Percentiles rank a stretch among this genome's conserved stretches.
These are phyloP conservation scores for Cladobotryum protrusum DNA, from an alignment of 2,329 filamentous ascomycete genomes.

Conservation along the genomic window DNA sequence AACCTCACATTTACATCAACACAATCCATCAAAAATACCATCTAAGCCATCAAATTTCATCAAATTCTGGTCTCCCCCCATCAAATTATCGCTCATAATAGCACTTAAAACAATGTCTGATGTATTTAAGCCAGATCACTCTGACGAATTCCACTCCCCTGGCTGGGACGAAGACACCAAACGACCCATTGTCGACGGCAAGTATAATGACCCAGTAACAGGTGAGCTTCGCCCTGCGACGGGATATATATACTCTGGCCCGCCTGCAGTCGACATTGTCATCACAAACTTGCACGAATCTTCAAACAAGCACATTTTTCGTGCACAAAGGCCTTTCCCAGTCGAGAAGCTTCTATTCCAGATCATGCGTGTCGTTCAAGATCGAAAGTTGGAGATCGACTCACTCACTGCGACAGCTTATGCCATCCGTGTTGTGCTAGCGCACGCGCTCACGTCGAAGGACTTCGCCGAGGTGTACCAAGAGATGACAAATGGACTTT, in stretches of 20 bases:
- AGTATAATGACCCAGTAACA: constrained; percentile 12
- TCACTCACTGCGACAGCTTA: constrained; percentile 12
- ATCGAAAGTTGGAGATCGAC: constrained; percentile 9
- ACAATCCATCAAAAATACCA: too few relatives aligned
- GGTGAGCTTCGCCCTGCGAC: constrained; percentile 9
- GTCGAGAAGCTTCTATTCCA: constrained; percentile 8
- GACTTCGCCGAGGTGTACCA: too few relatives aligned
- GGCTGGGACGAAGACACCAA: constrained; percentile 10
- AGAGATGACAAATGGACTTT: too few relatives aligned
- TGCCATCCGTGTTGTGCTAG: constrained; percentile 10
- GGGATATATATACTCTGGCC: constrained; percentile 5
- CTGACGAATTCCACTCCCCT: constrained; percentile 4
- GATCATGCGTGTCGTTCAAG: constrained; percentile 12
- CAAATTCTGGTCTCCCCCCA: too few relatives aligned
- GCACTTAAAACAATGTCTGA: too few relatives aligned
- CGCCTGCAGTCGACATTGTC: constrained; percentile 12
- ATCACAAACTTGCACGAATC: constrained; percentile 7
- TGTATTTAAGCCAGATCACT: constrained; percentile 1
- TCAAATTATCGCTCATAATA: too few relatives aligned
- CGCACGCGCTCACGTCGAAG: background rate
- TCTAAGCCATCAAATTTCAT: too few relatives aligned
- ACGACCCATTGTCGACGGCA: constrained; percentile 13
- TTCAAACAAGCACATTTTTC: background rate
- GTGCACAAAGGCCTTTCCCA: constrained; percentile 10
- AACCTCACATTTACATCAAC: too few relatives aligned